Base-by-base conservation (phyloP, 2,329 filamentous ascomycete species). In the Xylariales sp. region DNA sequence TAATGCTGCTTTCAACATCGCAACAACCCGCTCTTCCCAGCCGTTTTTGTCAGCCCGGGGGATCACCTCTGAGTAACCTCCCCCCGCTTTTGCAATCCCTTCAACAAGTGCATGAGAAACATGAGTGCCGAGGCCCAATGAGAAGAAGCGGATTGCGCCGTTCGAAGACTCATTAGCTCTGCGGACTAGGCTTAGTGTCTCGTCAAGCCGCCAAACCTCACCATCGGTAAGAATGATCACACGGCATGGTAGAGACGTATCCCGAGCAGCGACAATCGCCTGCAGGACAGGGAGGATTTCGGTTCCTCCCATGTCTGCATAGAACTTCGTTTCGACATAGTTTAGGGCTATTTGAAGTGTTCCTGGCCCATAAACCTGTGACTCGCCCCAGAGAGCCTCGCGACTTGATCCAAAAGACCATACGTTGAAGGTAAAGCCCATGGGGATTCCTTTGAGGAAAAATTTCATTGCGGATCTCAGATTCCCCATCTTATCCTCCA, bases 201-300 rank as follows among this genome's bases (percentile, higher is more conserved):
- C 39, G 0, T 84, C 63, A 61, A 88, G 84, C 2, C 81, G 70
- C 82, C 81, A 85, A 49, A 86, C 84, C 63, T 86, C 76, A 2
- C 87, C 87, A 73, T 89, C 87, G 0, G 86, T 89, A 49, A 89
- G 75, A 41, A 89, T 68, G 72, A 89, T 82, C 28, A 89, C 77
- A 62, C 89, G 85, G 41, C 69, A 71, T n/a, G 67, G 61, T 1
- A 86, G 77, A 9, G 83, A 80, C 61, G 83, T 77, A 58, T 84
- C 81, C 23, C 63, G 63, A 30, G 53, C 18, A 75, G 77, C 67
- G 82, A 89, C 80, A 0, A 82, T 80, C 0, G 80, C 82, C 71
- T 81, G 73, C 5, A 89, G 73, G 0, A 86, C 85, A 1, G 69
- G 39, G 4, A 84, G 73, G 71, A 89, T 83, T 56, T 88, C 81